Conservation (phyloP, 768 basidiomycete genomes). For the Xerocomellus chrysenteron region DNA sequence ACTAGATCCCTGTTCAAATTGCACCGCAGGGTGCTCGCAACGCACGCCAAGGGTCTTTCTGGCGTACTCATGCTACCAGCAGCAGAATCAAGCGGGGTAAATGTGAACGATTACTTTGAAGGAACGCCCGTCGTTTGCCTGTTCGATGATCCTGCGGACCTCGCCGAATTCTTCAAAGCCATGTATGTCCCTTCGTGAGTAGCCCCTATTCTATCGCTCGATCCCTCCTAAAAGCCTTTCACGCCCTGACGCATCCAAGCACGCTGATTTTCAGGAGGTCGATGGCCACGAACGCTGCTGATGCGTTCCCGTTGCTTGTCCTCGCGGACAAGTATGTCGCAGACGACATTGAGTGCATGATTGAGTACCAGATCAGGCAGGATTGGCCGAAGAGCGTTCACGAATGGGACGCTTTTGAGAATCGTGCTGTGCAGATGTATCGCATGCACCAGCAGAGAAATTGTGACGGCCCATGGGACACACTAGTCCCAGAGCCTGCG, state of each 20-base stretch:
- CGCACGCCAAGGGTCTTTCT: background rate
- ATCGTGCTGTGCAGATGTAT: background rate
- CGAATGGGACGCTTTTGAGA: background rate
- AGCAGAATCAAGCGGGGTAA: no score
- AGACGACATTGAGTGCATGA: background rate
- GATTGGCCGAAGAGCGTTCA: background rate
- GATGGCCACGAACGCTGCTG: background rate
- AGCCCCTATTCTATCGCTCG: background rate
- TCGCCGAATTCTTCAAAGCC: background rate
- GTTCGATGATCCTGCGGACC: background rate
- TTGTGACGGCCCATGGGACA: background rate
- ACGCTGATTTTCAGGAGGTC: background rate
- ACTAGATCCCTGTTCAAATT: background rate
- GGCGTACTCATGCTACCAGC: no score
- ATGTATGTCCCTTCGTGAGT: constrained; percentile 1
- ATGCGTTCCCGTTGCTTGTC: background rate
- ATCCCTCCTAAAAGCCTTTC: background rate
- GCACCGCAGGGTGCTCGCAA: background rate
- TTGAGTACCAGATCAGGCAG: background rate
- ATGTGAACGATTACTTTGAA: background rate
- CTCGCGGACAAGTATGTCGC: constrained; percentile 2
- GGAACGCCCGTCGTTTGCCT: background rate
- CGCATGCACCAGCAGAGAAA: background rate
- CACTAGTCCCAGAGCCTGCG: background rate
- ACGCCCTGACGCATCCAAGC: background rate